Evolutionary conservation across 2,329 filamentous ascomycete species (phyloP), one percentile per base, ranked within the genome.

Genomic region (Cadophora luteo-olivacea): DNA sequence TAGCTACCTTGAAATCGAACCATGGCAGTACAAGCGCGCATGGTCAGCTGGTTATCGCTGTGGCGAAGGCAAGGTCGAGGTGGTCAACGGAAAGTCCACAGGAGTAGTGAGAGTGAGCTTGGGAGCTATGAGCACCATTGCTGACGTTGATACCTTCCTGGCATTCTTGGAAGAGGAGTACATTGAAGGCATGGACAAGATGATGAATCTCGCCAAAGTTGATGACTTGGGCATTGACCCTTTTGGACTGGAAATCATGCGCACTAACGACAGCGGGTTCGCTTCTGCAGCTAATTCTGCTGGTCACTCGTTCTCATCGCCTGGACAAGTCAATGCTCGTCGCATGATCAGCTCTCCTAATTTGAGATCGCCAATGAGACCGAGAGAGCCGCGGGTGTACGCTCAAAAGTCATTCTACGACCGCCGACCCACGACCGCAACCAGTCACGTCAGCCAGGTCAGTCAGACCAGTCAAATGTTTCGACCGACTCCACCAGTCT

Each of bases 11-110:
- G 83, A 84, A 2, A 83, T 97, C 63, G 86, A 89, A 61, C 89
- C 92, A 0, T 91, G 90, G 86, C 93, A 97, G 75, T 90, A 97
- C 85, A 91, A 85, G 73, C 86, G 87, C 68, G 96, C 97, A 77
- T 97, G 95, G 76, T 92, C 91, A 1, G 87, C 91, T 1, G 95
- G 96, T 0, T 89, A 94, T 77, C 87, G 93, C 25, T 98, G 95
- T 78, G 94, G 93, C 5, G 87, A 89, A 65, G 91, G 93, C n/a
- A 90, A 91, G 74, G 49, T 72, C 4, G 73, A 76, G 41, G 84
- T 97, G 48, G 87, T 97, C 72, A 85, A 87, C 55, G 94, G 93
- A 22, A 97, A 94, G 75, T 93, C 96, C 2, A 97, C 93, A 0
- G 95, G 95, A 0, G 89, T 97, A 55, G 87, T 97, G 66, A 88